phyloP scores from a whole-genome alignment of 768 basidiomycete species.

The Suillus subluteus region DNA sequence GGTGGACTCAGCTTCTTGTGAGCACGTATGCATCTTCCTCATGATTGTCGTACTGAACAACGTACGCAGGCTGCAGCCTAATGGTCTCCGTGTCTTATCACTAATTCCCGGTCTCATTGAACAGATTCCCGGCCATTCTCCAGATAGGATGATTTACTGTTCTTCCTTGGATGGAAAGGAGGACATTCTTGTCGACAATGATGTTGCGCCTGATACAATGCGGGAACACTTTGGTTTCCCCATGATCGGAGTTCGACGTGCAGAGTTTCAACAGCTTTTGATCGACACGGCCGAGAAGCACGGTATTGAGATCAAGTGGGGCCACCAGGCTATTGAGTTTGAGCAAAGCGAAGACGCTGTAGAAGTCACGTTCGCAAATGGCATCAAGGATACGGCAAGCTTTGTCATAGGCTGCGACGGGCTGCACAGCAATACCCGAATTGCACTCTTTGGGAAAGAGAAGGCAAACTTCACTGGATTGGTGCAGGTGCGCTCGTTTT shows the following conservation, averaged over 20 bases:
- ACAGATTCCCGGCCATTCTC: conserved; percentile 24
- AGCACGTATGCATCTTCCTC: conserved; percentile 9
- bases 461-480: conserved; percentile 42
- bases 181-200: conserved; percentile 31
- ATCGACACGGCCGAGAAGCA: conserved; percentile 34
- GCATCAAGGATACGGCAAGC: conserved; percentile 37
- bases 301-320: conserved; percentile 39
- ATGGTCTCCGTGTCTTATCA: conserved; percentile 32
- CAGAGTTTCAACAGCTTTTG: conserved; percentile 35
- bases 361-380: conserved; percentile 39
- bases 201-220: conserved; percentile 24
- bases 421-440: conserved; percentile 44
- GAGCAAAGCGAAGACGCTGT: conserved; percentile 35
- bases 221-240: conserved; percentile 25
- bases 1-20: conserved; percentile 40
- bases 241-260: conserved; percentile 36
- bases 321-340: conserved; percentile 35
- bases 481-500: conserved; percentile 34
- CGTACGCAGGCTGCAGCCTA: conserved; percentile 29
- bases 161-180: conserved; percentile 30
- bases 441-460: conserved; percentile 41
- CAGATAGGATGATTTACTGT: conserved; percentile 17
- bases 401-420: conserved; percentile 51
- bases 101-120: conserved; percentile 32
- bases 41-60: background rate